phyloP scores from a whole-genome alignment of 345 rosid species.

The Nasturtium officinale region DNA sequence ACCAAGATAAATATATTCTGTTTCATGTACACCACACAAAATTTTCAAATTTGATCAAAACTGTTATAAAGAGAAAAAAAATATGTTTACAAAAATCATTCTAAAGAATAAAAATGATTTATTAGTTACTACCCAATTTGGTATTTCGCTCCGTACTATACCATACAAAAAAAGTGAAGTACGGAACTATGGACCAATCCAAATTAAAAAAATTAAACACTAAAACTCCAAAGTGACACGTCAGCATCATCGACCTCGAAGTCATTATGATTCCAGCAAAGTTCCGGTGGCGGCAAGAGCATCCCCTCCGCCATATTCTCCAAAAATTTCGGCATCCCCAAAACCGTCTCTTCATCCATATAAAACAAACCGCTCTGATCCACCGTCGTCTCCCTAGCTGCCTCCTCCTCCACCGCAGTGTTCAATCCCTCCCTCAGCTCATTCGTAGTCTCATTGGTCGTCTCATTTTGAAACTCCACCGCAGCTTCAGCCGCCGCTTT shows the following conservation, averaged over 20 bases:
- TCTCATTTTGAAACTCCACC: conserved; percentile 23
- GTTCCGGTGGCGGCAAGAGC: conserved; percentile 74
- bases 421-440: not conserved
- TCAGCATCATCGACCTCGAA: conserved; percentile 45
- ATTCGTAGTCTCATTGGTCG: conserved; percentile 1
- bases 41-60: not conserved
- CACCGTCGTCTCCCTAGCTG: not conserved
- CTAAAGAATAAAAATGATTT: not conserved
- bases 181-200: conserved; percentile 1
- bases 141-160: not conserved
- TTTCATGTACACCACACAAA: not conserved
- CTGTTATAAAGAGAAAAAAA: not conserved
- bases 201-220: no score
- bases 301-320: conserved; percentile 77
- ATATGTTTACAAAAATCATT: not conserved
- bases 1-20: not conserved
- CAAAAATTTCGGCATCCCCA: conserved; percentile 64
- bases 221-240: conserved; percentile 67
- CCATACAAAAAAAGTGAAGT: not conserved
- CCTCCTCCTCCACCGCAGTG: not conserved
- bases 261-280: conserved; percentile 39
- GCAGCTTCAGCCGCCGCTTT: conserved; percentile 68
- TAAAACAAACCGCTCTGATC: conserved; percentile 42
- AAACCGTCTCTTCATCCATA: conserved; percentile 65
- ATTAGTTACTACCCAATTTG: not conserved